phyloP scores from a whole-genome alignment of 2,329 filamentous ascomycete species.

The Neofusicoccum umdonicola region DNA sequence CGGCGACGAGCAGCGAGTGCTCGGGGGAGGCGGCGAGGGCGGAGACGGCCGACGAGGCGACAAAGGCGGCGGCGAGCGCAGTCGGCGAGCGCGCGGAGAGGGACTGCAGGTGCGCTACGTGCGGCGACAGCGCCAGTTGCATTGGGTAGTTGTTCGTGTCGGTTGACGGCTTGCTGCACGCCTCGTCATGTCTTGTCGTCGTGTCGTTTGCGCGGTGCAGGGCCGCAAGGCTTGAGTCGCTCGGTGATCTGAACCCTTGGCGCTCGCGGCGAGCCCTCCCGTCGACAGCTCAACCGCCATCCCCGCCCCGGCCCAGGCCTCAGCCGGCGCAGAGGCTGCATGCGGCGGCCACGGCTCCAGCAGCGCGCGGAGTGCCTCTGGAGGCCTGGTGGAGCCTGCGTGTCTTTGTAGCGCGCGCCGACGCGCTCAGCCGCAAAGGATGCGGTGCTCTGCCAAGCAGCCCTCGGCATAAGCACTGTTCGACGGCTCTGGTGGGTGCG shows the following conservation, averaged over 20 bases:
- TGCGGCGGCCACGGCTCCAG: not conserved
- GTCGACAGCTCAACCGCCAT: not conserved
- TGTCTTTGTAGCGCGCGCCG: not conserved
- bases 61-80: not conserved
- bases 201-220: conserved; percentile 8
- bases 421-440: conserved; percentile 4
- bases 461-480: conserved; percentile 8
- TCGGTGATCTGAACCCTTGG: conserved; percentile 14
- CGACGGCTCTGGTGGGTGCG: not conserved
- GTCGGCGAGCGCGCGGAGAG: conserved; percentile 15
- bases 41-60: conserved; percentile 13
- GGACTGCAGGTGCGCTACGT: conserved; percentile 17
- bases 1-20: conserved; percentile 44
- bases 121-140: conserved; percentile 18
- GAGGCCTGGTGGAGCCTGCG: not conserved
- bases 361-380: no score
- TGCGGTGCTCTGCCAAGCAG: conserved; percentile 1
- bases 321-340: not conserved
- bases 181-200: conserved; percentile 18
- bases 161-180: conserved; percentile 16
- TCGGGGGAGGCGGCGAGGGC: not conserved
- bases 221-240: conserved; percentile 12
- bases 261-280: not conserved
- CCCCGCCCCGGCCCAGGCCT: not conserved
- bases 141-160: conserved; percentile 15